Percentiles rank a stretch among this genome's conserved stretches.
These are phyloP conservation scores for Botrytis hyacinthi DNA, from an alignment of 2,329 filamentous ascomycete genomes.

Conservation along the genomic window DNA sequence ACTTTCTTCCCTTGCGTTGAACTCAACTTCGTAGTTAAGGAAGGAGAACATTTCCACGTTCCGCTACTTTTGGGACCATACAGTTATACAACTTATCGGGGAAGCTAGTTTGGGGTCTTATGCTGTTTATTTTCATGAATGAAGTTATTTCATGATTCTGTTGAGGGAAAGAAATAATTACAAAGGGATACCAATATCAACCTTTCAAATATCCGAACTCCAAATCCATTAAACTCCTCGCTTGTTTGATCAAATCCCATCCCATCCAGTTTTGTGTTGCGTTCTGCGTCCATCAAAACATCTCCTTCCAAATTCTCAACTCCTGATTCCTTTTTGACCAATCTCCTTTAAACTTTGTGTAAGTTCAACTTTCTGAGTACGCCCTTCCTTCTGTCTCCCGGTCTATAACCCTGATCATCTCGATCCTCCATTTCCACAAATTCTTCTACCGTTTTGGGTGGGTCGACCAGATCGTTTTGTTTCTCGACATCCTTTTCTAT, in stretches of 20 bases:
- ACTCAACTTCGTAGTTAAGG: slow-evolving; percentile 51
- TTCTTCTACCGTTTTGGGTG: slow-evolving; percentile 10
- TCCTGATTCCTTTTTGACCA: not conserved
- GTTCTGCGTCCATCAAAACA: not conserved
- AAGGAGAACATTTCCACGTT: slow-evolving; percentile 72
- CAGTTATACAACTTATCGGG: slow-evolving; percentile 79
- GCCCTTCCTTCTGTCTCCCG: slow-evolving; percentile 28
- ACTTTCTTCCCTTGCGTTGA: slow-evolving; percentile 58
- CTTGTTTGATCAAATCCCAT: slow-evolving; percentile 11
- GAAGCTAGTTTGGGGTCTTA: slow-evolving; percentile 50
- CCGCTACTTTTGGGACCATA: slow-evolving; percentile 74
- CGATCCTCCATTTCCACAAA: slow-evolving; percentile 6
- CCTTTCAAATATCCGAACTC: slow-evolving; percentile 14
- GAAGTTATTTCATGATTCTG: slow-evolving; percentile 10
- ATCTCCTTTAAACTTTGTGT: slow-evolving; percentile 18
- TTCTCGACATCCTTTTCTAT: slow-evolving; percentile 17
- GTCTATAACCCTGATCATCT: slow-evolving; percentile 16
- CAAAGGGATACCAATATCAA: slow-evolving; percentile 17
- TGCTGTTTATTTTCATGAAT: slow-evolving; percentile 7
- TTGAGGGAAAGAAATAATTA: slow-evolving; percentile 10
- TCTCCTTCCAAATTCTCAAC: not conserved
- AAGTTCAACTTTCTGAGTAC: slow-evolving; percentile 28
- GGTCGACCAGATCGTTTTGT: slow-evolving; percentile 15
- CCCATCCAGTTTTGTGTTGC: slow-evolving; percentile 1
- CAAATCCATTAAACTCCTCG: slow-evolving; percentile 13